Base-by-base conservation (phyloP, 257 asterid genomes). In the Salvia hispanica region DNA sequence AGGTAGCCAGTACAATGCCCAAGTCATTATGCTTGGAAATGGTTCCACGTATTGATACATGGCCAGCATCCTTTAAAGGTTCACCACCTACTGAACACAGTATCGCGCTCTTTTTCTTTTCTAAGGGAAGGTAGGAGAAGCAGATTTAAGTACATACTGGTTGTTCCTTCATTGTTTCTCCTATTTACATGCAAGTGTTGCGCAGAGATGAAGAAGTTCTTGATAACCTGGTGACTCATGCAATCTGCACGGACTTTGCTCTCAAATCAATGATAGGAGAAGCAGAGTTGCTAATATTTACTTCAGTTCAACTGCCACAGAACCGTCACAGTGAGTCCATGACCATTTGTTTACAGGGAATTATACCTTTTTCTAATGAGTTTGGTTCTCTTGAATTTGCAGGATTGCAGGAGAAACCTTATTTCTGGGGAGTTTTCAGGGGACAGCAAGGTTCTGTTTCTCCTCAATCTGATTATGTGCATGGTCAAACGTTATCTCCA, bases 401-500 rank as follows among this genome's bases (percentile, higher is more conserved):
- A 85, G 91, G 83, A 79, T 76, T 80, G 37, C 75, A 76, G 15
- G 91, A 88, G 58, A 82, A 80, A 66, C 77, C 60, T 67, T 85
- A 82, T 76, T 64, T 85, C 18, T 85, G 91, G 91, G 91, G 91
- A 48, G 77, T 80, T 72, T 82, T 85, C 61, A 80, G 70, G 67
- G 86, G 77, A 44, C 76, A 69, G 16, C 72, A 43, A 25, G 67
- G 45, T 51, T 51, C 71, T 65, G 61, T 64, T 51, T 54, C 75
- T 34, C 73, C 63, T 45, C 76, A 77, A 58, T 69, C 77, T 8
- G 76, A 74, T 57, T 33, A 62, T 54, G 76, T 53, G 48, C 65
- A 57, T 46, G 52, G 42, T 44, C 81, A 65, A 69, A 72, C 63
- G 56, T 61, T 73, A 37, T 67, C 72, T 64, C 72, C 79, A 18